Percentiles rank a stretch among this genome's conserved stretches.
Conservation (phyloP, 345 rosid genomes). For the Mangifera indica region DNA sequence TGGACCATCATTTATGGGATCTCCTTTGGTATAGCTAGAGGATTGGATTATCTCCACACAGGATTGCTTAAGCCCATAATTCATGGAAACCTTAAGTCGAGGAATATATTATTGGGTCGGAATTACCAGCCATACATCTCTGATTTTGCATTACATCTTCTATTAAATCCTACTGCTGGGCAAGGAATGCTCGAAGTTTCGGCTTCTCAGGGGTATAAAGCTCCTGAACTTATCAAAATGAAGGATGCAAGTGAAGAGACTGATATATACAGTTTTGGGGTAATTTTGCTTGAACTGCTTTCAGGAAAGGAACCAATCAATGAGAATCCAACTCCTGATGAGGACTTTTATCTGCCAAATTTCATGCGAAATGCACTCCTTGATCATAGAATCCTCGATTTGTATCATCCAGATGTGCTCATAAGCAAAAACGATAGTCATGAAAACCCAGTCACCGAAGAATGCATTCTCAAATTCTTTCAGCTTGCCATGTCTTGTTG, state of each 20-base stretch:
- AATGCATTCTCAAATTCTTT: constrained; percentile 56
- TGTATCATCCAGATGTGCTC: constrained; percentile 64
- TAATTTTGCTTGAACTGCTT: constrained; percentile 74
- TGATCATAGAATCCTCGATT: constrained; percentile 55
- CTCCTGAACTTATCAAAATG: constrained; percentile 92
- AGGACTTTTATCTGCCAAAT: constrained; percentile 64
- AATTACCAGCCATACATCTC: constrained; percentile 55
- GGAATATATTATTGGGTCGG: constrained; percentile 63
- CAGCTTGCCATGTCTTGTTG: constrained; percentile 88
- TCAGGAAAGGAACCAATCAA: constrained; percentile 68
- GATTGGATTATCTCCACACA: constrained; percentile 73
- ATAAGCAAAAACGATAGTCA: constrained; percentile 30
- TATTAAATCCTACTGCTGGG: constrained; percentile 58
- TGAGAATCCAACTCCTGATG: constrained; percentile 61
- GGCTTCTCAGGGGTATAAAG: constrained; percentile 78
- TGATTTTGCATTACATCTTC: constrained; percentile 66
- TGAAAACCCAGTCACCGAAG: constrained; percentile 51
- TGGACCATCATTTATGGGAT: constrained; percentile 59
- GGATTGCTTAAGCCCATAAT: constrained; percentile 54
- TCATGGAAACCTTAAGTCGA: constrained; percentile 86
- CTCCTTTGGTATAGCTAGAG: constrained; percentile 62
- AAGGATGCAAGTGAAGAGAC: constrained; percentile 64
- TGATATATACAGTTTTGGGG: constrained; percentile 77
- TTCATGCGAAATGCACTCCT: constrained; percentile 61
- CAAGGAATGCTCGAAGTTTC: constrained; percentile 83